phyloP scores from a whole-genome alignment of 768 basidiomycete species.

The Tricholoma furcatifolium region DNA sequence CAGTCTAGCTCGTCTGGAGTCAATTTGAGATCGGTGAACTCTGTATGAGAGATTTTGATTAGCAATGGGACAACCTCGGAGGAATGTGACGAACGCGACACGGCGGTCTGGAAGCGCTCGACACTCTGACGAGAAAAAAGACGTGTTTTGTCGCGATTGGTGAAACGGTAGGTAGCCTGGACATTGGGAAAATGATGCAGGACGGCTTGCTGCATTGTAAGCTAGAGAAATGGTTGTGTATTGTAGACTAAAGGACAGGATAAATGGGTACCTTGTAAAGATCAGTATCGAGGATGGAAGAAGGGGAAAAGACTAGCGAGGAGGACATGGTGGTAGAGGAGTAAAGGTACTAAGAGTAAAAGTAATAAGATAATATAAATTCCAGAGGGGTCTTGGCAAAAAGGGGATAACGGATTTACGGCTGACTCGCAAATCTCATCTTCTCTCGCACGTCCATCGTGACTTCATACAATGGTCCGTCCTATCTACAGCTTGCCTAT shows the following conservation, averaged over 20 bases:
- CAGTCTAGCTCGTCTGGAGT: conserved; percentile 62
- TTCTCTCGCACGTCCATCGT: conserved; percentile 1
- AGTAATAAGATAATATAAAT: conserved; percentile 2
- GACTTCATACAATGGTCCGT: conserved; percentile 21
- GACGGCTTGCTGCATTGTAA: conserved; percentile 96
- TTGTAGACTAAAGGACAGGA: not conserved
- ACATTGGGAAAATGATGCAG: conserved; percentile 72
- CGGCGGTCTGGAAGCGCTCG: conserved; percentile 52
- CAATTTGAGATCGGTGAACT: conserved; percentile 62
- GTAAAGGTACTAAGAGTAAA: not conserved
- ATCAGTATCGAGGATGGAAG: conserved; percentile 88
- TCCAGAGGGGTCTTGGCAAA: not conserved
- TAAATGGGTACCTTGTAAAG: conserved; percentile 73
- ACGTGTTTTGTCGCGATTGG: conserved; percentile 65
- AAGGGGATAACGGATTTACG: conserved; percentile 13
- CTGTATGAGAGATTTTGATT: conserved; percentile 36
- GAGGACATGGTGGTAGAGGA: conserved; percentile 38
- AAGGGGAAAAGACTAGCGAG: conserved; percentile 22
- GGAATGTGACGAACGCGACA: conserved; percentile 47
- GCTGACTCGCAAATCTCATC: conserved; percentile 5
- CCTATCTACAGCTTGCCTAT: conserved; percentile 3
- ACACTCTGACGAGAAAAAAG: conserved; percentile 68
- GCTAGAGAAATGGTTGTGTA: conserved; percentile 37
- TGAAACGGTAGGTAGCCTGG: conserved; percentile 75
- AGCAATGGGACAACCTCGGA: not conserved